Percentiles rank a stretch among this genome's conserved stretches.
Evolutionary conservation across 176 grass and related monocot genomes (phyloP).

Genomic region (Areca catechu): DNA sequence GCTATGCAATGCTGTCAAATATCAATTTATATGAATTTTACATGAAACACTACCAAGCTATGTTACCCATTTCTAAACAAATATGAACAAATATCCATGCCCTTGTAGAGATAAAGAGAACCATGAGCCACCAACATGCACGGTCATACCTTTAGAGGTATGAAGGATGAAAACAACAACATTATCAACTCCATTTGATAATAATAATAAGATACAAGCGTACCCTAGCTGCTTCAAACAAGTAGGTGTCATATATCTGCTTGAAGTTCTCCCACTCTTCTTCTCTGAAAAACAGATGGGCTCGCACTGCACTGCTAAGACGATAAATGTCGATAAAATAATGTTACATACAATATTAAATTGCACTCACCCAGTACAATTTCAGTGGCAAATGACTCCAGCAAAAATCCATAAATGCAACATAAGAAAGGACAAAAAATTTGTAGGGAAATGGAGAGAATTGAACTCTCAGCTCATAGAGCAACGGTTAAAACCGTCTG

Average conservation of each 20-base stretch:
- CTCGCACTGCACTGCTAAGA: slow-evolving; percentile 68
- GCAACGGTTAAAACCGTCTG: slow-evolving; percentile 86
- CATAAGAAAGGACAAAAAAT: slow-evolving; percentile 17
- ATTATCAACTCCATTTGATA: not conserved
- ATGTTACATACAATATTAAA: slow-evolving; percentile 58
- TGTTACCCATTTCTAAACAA: too few species aligned
- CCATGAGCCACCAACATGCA: too few species aligned
- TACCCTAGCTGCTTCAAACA: slow-evolving; percentile 82
- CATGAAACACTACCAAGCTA: too few species aligned
- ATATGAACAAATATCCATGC: too few species aligned
- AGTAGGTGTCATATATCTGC: slow-evolving; percentile 60
- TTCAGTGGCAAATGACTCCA: not conserved
- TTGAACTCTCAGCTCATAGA: slow-evolving; percentile 99
- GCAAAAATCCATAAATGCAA: not conserved
- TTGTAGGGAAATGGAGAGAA: slow-evolving; percentile 98
- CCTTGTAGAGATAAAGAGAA: too few species aligned
- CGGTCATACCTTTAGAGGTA: too few species aligned
- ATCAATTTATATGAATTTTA: too few species aligned
- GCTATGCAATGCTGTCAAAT: too few species aligned
- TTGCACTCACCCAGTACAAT: slow-evolving; percentile 21
- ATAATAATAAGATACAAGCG: not conserved
- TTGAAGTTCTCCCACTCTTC: slow-evolving; percentile 87
- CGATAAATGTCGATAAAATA: slow-evolving; percentile 32
- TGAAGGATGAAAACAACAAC: too few species aligned
- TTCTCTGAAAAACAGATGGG: slow-evolving; percentile 93